Percentiles rank a stretch among this genome's conserved stretches.
These are phyloP conservation scores for Arabidopsis suecica DNA, from an alignment of 345 rosid species.

Conservation along the genomic window DNA sequence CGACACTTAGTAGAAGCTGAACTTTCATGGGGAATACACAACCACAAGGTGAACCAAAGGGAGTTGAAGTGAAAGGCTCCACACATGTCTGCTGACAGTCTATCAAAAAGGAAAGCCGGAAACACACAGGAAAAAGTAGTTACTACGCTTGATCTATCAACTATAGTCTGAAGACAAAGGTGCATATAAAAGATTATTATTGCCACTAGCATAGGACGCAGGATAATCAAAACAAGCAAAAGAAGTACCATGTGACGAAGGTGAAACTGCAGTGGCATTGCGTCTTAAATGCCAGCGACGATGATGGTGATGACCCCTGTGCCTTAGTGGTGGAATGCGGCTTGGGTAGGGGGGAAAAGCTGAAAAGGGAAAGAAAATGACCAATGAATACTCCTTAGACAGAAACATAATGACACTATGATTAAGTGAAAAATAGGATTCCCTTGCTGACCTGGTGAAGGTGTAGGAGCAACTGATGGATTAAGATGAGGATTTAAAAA, in stretches of 20 bases:
- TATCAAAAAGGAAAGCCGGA: slow-evolving; percentile 45
- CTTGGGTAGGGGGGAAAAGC: slow-evolving; percentile 53
- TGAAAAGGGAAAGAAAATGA: slow-evolving; percentile 44
- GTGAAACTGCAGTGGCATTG: slow-evolving; percentile 63
- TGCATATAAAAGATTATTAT: background rate
- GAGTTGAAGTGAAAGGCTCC: slow-evolving; percentile 90
- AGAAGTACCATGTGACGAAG: slow-evolving; percentile 67
- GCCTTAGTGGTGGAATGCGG: slow-evolving; percentile 50
- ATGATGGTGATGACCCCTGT: slow-evolving; percentile 59
- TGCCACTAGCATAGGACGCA: slow-evolving; percentile 15
- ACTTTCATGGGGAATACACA: slow-evolving; percentile 98
- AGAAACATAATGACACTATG: slow-evolving; percentile 16
- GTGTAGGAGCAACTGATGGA: slow-evolving; percentile 52
- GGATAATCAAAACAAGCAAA: slow-evolving; percentile 9
- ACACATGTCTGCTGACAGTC: slow-evolving; percentile 89
- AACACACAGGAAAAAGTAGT: slow-evolving; percentile 24
- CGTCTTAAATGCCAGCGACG: slow-evolving; percentile 60
- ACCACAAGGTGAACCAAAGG: slow-evolving; percentile 96
- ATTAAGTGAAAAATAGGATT: slow-evolving; percentile 4
- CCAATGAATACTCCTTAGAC: slow-evolving; percentile 28
- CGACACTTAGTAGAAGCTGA: slow-evolving; percentile 79
- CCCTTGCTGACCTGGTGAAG: slow-evolving; percentile 62
- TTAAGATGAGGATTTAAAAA: slow-evolving; percentile 50
- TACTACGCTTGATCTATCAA: slow-evolving; percentile 8
- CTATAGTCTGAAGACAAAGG: background rate